These are phyloP conservation scores for Aspergillus sp. DNA, from an alignment of 2,329 filamentous ascomycete species.

Conservation along the genomic window DNA sequence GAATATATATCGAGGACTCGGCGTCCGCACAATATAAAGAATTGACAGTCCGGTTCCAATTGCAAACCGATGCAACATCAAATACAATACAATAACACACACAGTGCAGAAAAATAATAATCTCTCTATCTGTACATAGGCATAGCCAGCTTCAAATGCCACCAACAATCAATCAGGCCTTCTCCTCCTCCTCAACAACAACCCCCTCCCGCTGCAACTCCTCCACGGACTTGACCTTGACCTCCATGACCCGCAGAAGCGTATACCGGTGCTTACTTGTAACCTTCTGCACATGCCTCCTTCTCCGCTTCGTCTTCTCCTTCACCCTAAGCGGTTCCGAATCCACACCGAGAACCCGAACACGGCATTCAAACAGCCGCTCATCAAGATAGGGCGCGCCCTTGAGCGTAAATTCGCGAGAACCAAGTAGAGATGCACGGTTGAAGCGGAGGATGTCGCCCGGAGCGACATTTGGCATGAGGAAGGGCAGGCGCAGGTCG, in stretches of 20 bases:
- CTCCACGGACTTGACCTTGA: slow-evolving; percentile 67
- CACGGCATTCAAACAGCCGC: slow-evolving; percentile 80
- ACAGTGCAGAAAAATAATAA: neutral
- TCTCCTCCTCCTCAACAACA: slow-evolving; percentile 36
- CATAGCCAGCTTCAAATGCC: neutral
- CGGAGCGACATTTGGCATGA: slow-evolving; percentile 73
- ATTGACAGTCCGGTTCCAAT: neutral
- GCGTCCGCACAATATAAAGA: neutral
- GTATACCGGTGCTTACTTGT: slow-evolving; percentile 93
- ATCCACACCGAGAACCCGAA: slow-evolving; percentile 83
- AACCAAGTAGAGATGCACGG: slow-evolving; percentile 80
- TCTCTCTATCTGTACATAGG: slow-evolving; percentile 10
- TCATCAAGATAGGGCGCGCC: slow-evolving; percentile 82
- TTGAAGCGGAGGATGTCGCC: slow-evolving; percentile 89
- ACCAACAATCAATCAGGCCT: neutral
- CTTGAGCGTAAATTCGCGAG: slow-evolving; percentile 87
- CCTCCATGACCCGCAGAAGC: slow-evolving; percentile 79
- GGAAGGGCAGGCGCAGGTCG: slow-evolving; percentile 75
- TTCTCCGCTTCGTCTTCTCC: slow-evolving; percentile 80
- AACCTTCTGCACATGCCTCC: slow-evolving; percentile 70
- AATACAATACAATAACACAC: slow-evolving; percentile 11
- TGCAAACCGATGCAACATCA: slow-evolving; percentile 12
- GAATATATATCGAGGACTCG: no score
- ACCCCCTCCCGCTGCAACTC: slow-evolving; percentile 54
- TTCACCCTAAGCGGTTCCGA: slow-evolving; percentile 76